Evolutionary conservation across 2,329 filamentous ascomycete species (phyloP).

Genomic region (Penicillium olsonii): DNA sequence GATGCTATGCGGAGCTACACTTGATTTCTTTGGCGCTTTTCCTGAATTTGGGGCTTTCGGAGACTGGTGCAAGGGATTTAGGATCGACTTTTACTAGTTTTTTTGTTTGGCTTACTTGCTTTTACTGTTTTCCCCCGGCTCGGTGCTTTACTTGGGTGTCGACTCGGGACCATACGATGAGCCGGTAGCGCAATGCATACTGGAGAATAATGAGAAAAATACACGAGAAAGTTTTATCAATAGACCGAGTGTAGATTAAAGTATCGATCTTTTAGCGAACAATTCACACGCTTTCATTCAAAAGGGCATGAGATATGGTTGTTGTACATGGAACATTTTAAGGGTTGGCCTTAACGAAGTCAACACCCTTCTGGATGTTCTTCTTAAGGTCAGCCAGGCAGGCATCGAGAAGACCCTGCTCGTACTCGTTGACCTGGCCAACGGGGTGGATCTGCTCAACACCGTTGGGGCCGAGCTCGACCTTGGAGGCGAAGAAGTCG

Average conservation of each 20-base stretch:
- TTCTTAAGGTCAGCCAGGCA: conserved; percentile 66
- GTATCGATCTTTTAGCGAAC: conserved; percentile 6
- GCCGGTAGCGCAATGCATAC: neutral
- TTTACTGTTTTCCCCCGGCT: neutral
- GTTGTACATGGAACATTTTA: conserved; percentile 35
- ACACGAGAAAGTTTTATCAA: neutral
- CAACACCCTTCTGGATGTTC: conserved; percentile 86
- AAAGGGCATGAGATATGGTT: conserved; percentile 8
- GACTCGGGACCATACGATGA: neutral
- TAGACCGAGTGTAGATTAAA: conserved; percentile 4
- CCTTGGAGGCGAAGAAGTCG: conserved; percentile 93
- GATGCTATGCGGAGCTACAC: conserved; percentile 82
- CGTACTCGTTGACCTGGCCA: conserved; percentile 78
- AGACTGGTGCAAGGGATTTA: neutral
- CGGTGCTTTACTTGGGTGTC: neutral
- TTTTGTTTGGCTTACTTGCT: neutral
- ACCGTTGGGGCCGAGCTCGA: conserved; percentile 95
- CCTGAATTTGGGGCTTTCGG: neutral
- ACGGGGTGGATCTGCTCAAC: conserved; percentile 90
- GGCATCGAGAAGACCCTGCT: conserved; percentile 87
- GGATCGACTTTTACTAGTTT: neutral
- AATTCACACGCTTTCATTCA: conserved; percentile 13
- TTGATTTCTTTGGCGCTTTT: conserved; percentile 19
- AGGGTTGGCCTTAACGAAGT: conserved; percentile 63
- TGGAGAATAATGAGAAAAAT: neutral